These are phyloP conservation scores for Penicillium sp. DNA, from an alignment of 2,329 filamentous ascomycete genomes.

Conservation along the genomic window DNA sequence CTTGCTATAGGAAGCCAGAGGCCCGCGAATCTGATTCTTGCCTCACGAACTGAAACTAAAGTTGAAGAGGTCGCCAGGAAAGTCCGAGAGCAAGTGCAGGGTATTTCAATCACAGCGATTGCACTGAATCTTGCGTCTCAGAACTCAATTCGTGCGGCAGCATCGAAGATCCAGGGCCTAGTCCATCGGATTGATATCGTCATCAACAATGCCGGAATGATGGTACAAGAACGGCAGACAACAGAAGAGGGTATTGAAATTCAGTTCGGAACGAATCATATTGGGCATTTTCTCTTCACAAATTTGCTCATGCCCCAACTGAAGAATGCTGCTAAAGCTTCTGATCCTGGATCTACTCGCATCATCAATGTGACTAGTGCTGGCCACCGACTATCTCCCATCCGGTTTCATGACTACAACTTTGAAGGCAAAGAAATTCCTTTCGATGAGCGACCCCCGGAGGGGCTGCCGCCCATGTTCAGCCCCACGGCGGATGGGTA, in stretches of 20 bases:
- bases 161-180: constrained; percentile 22
- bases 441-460: constrained; percentile 13
- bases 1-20: constrained; percentile 36
- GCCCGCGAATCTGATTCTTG: constrained; percentile 41
- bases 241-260: constrained; percentile 38
- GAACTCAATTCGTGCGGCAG: constrained; percentile 29
- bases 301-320: constrained; percentile 33
- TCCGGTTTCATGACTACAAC: constrained; percentile 37
- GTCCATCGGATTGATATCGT: constrained; percentile 33
- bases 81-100: constrained; percentile 16
- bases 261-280: constrained; percentile 40
- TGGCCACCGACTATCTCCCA: constrained; percentile 31
- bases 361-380: constrained; percentile 22
- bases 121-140: constrained; percentile 35
- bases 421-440: constrained; percentile 19
- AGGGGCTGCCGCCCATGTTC: constrained; percentile 16
- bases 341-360: constrained; percentile 8
- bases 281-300: constrained; percentile 41
- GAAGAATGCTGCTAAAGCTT: constrained; percentile 18
- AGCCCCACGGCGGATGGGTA: constrained; percentile 27
- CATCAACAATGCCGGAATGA: constrained; percentile 41
- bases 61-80: constrained; percentile 34
- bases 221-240: constrained; percentile 28
- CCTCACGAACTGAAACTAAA: constrained; percentile 41
- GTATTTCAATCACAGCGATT: background rate